Percentiles rank a stretch among this genome's conserved stretches.
Evolutionary conservation across 1,284 basidiomycete species (phyloP).

Genomic region (Rhizopogon parksii): DNA sequence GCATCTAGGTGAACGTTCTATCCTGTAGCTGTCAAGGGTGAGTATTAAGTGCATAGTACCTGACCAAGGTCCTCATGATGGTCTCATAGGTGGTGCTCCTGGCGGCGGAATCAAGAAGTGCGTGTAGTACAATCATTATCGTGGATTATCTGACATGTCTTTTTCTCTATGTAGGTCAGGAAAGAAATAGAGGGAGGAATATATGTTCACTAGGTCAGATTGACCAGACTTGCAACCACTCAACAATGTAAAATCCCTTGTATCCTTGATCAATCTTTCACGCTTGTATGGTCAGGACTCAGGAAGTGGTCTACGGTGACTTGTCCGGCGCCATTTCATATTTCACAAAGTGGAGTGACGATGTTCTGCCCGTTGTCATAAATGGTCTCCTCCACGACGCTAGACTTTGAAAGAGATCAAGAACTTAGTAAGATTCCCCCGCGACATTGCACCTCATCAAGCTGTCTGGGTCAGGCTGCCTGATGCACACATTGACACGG

Average conservation of each 20-base stretch:
- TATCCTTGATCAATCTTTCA: background rate
- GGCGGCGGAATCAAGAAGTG: slow-evolving; percentile 81
- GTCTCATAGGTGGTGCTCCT: slow-evolving; percentile 49
- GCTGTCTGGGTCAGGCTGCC: too few relatives aligned
- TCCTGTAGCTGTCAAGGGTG: slow-evolving; percentile 55
- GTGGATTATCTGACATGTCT: slow-evolving; percentile 7
- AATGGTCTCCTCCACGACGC: too few relatives aligned
- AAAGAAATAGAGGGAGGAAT: slow-evolving; percentile 46
- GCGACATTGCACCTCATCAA: too few relatives aligned
- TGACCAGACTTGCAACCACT: background rate
- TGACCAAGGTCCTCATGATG: background rate
- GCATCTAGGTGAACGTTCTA: background rate
- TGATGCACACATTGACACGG: too few relatives aligned
- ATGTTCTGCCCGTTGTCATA: too few relatives aligned
- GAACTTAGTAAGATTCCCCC: too few relatives aligned
- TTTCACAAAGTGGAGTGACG: too few relatives aligned
- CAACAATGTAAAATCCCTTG: background rate
- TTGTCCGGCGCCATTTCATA: too few relatives aligned
- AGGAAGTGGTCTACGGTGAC: too few relatives aligned
- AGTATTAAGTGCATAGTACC: slow-evolving; percentile 16
- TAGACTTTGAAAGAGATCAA: too few relatives aligned
- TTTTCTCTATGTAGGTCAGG: slow-evolving; percentile 44
- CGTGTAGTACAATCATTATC: slow-evolving; percentile 21
- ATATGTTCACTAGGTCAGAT: background rate
- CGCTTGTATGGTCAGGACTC: too few relatives aligned